A percentile compares a stretch with the other conserved stretches of the same genome.
Evolutionary conservation across 345 rosid species (phyloP).

Genomic region (Hypericum perforatum): DNA sequence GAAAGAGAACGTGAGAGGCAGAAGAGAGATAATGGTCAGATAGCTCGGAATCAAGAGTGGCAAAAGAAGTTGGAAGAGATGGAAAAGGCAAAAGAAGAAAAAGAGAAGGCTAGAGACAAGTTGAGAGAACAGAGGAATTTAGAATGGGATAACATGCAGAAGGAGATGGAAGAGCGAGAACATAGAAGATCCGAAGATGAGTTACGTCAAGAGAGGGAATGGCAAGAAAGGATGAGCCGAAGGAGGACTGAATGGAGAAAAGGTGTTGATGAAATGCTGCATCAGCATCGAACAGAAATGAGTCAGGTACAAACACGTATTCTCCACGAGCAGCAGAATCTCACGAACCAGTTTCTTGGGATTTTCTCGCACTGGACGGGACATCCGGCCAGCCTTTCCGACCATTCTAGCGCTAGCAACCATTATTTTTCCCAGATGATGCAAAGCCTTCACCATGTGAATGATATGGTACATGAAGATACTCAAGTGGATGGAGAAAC

Average conservation of each 20-base stretch:
- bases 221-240: constrained; percentile 57
- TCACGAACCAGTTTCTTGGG: constrained; percentile 53
- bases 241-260: constrained; percentile 56
- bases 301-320: constrained; percentile 56
- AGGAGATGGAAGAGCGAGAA: constrained; percentile 55
- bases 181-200: constrained; percentile 48
- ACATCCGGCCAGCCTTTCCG: constrained; percentile 53
- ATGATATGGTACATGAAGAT: constrained; percentile 57
- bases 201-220: constrained; percentile 44
- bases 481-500: constrained; percentile 57
- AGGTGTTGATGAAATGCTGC: constrained; percentile 47
- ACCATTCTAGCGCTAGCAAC: constrained; percentile 45
- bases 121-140: constrained; percentile 33
- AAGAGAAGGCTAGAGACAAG: constrained; percentile 33
- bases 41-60: constrained; percentile 41
- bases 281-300: constrained; percentile 54
- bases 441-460: constrained; percentile 72
- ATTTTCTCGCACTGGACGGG: constrained; percentile 68
- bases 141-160: constrained; percentile 52
- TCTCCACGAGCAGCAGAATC: constrained; percentile 64
- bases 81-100: constrained; percentile 45
- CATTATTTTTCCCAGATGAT: constrained; percentile 70
- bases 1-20: constrained; percentile 59
- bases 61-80: constrained; percentile 46
- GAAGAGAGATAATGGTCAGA: constrained; percentile 31